Evolutionary conservation across 495 filamentous ascomycete species (phyloP), one percentile per base, ranked within the genome.

Genomic region (Bacidia gigantensis): DNA sequence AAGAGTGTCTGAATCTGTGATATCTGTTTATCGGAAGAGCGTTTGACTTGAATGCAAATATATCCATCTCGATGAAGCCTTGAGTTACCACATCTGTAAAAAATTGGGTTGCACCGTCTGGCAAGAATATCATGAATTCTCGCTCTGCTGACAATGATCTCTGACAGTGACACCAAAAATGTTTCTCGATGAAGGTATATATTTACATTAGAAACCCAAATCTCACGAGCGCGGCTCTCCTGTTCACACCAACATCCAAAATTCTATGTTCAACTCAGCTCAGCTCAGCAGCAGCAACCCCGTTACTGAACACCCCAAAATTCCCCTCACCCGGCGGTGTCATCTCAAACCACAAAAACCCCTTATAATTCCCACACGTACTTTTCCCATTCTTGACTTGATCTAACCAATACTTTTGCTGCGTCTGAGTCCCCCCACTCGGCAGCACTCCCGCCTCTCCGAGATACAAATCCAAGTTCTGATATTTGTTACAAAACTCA

Each of bases 331-430:
- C 47, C 12, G 11, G 24, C 49, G 25, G 50, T 48, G 23, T 49
- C 24, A 26, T 57, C 20, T 57, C 55, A 24, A 57, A 53, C 50
- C 55, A 57, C 10, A 32, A 43, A 26, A 57, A 53, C 1, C 50
- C 55, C 22, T 43, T 46, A 22, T 56, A 52, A 11, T 41, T 38
- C 43, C 26, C 14, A 50, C 50, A 57, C 23, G 26, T 18, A 21
- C 25, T 14, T 44, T 26, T 42, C 25, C 29, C 51, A 21, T 40
- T 38, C 44, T 3, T 22, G 1, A 53, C 46, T 45, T 57, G 50
- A 5, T 20, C 18, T 11, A 53, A n/a, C 50, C 55, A 57, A 35
- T 57, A 44, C 11, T 14, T n/a, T 12, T 53, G 52, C 14, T 56
- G 17, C 3, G 3, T 32, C 20, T 32, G 20, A n/a, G 44, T 43